Conservation (phyloP, 2,329 filamentous ascomycete genomes). For the Calonectria hawksworthii region DNA sequence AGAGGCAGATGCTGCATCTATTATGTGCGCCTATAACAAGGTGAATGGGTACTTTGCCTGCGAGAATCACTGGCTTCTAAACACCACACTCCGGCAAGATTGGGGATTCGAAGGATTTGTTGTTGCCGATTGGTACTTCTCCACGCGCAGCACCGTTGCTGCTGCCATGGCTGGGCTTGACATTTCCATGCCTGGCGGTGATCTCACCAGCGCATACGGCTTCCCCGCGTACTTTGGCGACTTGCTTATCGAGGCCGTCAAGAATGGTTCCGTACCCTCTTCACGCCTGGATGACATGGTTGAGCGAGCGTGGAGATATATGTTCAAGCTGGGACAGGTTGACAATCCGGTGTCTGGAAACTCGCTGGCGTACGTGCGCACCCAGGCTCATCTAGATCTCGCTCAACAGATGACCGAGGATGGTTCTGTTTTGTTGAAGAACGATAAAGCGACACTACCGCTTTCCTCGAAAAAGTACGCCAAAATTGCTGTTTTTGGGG, state of each 20-base stretch:
- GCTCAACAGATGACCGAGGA: neutral
- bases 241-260: neutral
- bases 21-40: slow-evolving; percentile 6
- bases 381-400: neutral
- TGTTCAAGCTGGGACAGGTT: slow-evolving; percentile 1
- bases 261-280: neutral
- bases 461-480: neutral
- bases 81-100: neutral
- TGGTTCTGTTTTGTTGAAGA: neutral
- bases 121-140: neutral
- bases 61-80: neutral
- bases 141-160: neutral
- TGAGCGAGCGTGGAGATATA: neutral
- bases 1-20: neutral
- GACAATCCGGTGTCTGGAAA: neutral
- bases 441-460: neutral
- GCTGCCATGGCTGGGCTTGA: slow-evolving; percentile 3
- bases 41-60: neutral
- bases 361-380: neutral
- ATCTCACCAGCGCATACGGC: neutral
- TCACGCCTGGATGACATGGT: neutral
- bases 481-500: slow-evolving; percentile 2
- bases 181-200: neutral
- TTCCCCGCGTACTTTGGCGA: slow-evolving; percentile 1
- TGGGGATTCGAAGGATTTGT: neutral